Percentiles rank a stretch among this genome's conserved stretches.
Conservation (phyloP, 2,329 filamentous ascomycete genomes). For the Fusarium caatingaense region DNA sequence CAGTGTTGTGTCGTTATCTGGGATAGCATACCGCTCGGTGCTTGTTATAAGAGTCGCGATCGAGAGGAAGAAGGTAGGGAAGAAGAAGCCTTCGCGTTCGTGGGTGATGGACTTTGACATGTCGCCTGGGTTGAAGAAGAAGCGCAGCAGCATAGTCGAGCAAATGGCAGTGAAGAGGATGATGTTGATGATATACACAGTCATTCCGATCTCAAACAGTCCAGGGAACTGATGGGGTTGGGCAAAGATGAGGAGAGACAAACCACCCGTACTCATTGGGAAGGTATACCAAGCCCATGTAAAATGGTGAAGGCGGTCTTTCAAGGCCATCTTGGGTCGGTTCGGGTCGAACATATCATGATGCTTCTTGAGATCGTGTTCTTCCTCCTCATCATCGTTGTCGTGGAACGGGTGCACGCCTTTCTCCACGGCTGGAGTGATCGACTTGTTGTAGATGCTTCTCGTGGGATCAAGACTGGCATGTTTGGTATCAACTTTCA, state of each 20-base stretch:
- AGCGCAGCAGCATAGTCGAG: not conserved
- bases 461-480: not conserved
- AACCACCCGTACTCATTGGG: not conserved
- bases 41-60: slow-evolving; percentile 7
- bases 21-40: not conserved
- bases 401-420: not conserved
- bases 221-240: slow-evolving; percentile 1
- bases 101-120: slow-evolving; percentile 8
- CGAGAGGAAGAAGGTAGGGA: slow-evolving; percentile 2
- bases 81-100: slow-evolving; percentile 9
- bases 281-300: slow-evolving; percentile 4
- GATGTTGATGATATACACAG: slow-evolving; percentile 7
- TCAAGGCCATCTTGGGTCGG: slow-evolving; percentile 9
- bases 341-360: slow-evolving; percentile 12
- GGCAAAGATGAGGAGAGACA: slow-evolving; percentile 6
- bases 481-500: not conserved
- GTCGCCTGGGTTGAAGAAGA: slow-evolving; percentile 11
- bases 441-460: not conserved
- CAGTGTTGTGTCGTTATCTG: not conserved
- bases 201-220: not conserved
- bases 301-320: slow-evolving; percentile 6
- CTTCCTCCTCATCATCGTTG: not conserved
- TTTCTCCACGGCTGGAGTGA: slow-evolving; percentile 6
- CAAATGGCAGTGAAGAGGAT: not conserved
- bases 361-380: not conserved